Percentiles rank a stretch among this genome's conserved stretches.
These are phyloP conservation scores for Apophysomyces trapeziformis DNA, from an alignment of 371 early-diverging fungal genomes.

Conservation along the genomic window DNA sequence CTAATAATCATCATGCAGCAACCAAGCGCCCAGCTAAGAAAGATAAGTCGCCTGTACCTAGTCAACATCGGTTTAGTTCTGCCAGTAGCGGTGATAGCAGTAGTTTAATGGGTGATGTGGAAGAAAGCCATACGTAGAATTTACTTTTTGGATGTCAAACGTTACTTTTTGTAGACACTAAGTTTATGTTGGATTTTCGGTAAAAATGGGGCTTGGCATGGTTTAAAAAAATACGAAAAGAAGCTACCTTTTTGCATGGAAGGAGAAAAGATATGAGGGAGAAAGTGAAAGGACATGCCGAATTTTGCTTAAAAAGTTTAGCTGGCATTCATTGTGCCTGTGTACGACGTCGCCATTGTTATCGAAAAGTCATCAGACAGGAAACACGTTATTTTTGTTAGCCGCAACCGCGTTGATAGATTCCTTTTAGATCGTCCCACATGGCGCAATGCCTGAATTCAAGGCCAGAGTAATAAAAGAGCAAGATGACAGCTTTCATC, in stretches of 20 bases:
- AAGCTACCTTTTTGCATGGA: background rate
- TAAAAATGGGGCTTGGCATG: too few relatives aligned
- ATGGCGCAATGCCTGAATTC: constrained; percentile 7
- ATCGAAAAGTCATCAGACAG: constrained; percentile 6
- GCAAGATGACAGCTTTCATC: constrained; percentile 9
- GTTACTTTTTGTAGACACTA: too few relatives aligned
- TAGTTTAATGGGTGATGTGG: background rate
- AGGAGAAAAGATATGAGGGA: background rate
- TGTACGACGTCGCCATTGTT: constrained; percentile 3
- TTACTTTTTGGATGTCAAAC: too few relatives aligned
- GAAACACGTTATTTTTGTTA: constrained; percentile 9
- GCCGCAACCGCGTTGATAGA: constrained; percentile 9
- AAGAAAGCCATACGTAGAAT: background rate
- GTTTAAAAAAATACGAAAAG: too few relatives aligned
- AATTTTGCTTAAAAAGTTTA: constrained; percentile 7
- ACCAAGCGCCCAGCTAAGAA: constrained; percentile 10
- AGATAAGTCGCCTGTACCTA: background rate
- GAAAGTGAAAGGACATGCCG: background rate
- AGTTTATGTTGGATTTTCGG: too few relatives aligned
- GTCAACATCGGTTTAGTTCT: constrained; percentile 18
- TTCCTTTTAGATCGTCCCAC: constrained; percentile 8
- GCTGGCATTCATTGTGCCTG: constrained; percentile 1
- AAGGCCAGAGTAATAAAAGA: constrained; percentile 5
- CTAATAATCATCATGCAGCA: constrained; percentile 10
- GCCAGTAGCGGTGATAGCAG: constrained; percentile 24